phyloP scores from a whole-genome alignment of 1,284 basidiomycete genomes.

The Pyrrhoderma noxium region DNA sequence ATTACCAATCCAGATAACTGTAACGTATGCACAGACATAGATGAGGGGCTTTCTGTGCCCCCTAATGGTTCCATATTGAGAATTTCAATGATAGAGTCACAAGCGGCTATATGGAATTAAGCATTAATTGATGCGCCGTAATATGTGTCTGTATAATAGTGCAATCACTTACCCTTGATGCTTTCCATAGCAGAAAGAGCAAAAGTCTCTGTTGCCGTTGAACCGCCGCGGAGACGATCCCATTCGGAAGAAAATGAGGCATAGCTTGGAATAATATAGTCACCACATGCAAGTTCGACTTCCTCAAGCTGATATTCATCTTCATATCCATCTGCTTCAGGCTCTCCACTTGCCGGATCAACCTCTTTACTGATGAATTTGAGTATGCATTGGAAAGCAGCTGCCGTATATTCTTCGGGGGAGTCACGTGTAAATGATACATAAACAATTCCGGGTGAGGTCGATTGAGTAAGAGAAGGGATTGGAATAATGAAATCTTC shows the following conservation, averaged over 20 bases:
- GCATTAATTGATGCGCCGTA: not conserved
- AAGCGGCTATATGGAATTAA: slow-evolving; percentile 57
- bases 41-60: slow-evolving; percentile 76
- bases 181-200: slow-evolving; percentile 89
- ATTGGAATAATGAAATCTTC: slow-evolving; percentile 96
- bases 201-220: slow-evolving; percentile 88
- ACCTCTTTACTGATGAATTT: slow-evolving; percentile 98
- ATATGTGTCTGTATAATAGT: slow-evolving; percentile 9
- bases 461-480: slow-evolving; percentile 57
- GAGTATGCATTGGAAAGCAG: slow-evolving; percentile 89
- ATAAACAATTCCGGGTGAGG: slow-evolving; percentile 80
- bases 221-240: slow-evolving; percentile 79
- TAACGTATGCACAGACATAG: slow-evolving; percentile 87
- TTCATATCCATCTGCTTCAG: slow-evolving; percentile 97
- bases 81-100: slow-evolving; percentile 88
- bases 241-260: slow-evolving; percentile 90
- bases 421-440: slow-evolving; percentile 87
- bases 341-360: slow-evolving; percentile 93
- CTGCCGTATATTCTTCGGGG: slow-evolving; percentile 72
- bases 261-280: slow-evolving; percentile 92
- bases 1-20: slow-evolving; percentile 85
- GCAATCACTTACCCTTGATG: slow-evolving; percentile 67
- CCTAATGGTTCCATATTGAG: slow-evolving; percentile 96
- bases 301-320: slow-evolving; percentile 99
- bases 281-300: slow-evolving; percentile 86